A percentile compares a stretch with the other conserved stretches of the same genome.
These are phyloP conservation scores for Neoboletus subvelutipes DNA, from an alignment of 768 basidiomycete genomes.

Conservation along the genomic window DNA sequence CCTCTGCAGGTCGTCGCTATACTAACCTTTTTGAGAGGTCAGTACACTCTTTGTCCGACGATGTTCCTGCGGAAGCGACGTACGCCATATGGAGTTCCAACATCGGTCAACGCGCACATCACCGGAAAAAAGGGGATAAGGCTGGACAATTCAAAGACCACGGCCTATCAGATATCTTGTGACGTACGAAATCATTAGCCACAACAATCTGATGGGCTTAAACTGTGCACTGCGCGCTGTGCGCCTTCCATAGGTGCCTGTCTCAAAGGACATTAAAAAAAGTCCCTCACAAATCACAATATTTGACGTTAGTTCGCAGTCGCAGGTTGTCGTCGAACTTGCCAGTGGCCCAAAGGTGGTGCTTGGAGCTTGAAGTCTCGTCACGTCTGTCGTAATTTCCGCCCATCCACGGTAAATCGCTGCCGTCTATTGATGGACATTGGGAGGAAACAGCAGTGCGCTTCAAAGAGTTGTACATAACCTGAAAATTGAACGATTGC, in stretches of 20 bases:
- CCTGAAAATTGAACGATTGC: background rate
- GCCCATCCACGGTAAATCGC: background rate
- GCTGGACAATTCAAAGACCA: background rate
- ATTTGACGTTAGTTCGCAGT: background rate
- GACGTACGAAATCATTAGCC: background rate
- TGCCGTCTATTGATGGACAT: background rate
- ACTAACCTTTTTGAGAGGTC: background rate
- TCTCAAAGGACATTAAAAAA: background rate
- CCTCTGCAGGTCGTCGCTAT: background rate
- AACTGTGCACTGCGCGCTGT: constrained; percentile 12
- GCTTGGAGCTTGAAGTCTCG: background rate
- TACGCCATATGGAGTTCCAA: background rate
- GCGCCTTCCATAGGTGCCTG: background rate
- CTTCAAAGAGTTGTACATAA: background rate
- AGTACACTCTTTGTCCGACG: background rate
- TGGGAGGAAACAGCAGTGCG: background rate
- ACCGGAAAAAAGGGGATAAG: background rate
- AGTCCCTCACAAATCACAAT: background rate
- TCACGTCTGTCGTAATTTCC: background rate
- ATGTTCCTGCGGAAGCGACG: background rate
- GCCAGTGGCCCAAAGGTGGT: background rate
- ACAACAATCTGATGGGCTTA: too few relatives aligned
- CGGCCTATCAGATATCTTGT: background rate
- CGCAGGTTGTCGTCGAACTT: background rate
- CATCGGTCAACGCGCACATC: background rate